Conservation (phyloP, 352 stramenopile species). For the Plasmopara viticola region DNA sequence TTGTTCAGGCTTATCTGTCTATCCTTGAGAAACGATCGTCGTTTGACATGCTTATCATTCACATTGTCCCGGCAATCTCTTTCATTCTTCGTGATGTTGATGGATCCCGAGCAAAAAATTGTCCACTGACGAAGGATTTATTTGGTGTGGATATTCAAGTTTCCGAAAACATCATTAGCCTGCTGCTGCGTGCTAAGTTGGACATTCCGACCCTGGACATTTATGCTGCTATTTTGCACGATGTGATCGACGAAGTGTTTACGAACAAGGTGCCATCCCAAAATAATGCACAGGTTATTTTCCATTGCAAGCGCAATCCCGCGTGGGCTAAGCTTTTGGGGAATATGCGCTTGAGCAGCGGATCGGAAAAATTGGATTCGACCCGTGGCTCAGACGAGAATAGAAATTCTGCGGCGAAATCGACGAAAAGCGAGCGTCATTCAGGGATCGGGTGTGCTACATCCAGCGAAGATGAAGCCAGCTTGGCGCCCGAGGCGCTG, state of each 20-base stretch:
- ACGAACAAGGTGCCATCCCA: slow-evolving; percentile 45
- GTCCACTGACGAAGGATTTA: slow-evolving; percentile 63
- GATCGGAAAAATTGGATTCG: slow-evolving; percentile 26
- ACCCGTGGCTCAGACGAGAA: slow-evolving; percentile 32
- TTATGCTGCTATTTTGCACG: slow-evolving; percentile 69
- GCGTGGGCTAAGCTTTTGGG: slow-evolving; percentile 58
- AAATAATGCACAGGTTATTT: slow-evolving; percentile 66
- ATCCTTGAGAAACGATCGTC: slow-evolving; percentile 57
- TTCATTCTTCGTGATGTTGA: slow-evolving; percentile 77
- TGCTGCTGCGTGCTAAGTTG: slow-evolving; percentile 54
- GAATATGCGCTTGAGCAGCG: slow-evolving; percentile 32
- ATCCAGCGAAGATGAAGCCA: slow-evolving; percentile 7
- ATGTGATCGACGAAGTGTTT: slow-evolving; percentile 73
- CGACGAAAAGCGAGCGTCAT: slow-evolving; percentile 12
- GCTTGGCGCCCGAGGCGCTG: not conserved
- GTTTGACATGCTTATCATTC: slow-evolving; percentile 86
- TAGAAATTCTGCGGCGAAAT: slow-evolving; percentile 26
- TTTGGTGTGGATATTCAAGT: slow-evolving; percentile 49
- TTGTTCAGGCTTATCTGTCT: slow-evolving; percentile 65
- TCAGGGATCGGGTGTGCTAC: slow-evolving; percentile 8
- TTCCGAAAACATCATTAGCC: slow-evolving; percentile 44
- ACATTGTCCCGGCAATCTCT: slow-evolving; percentile 69
- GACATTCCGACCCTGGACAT: slow-evolving; percentile 63
- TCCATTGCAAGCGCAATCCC: slow-evolving; percentile 60
- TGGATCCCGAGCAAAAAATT: slow-evolving; percentile 52